Evolutionary conservation across 345 rosid genomes (phyloP), one percentile per base, ranked within the genome.

Genomic region (Rhizophora mangle): DNA sequence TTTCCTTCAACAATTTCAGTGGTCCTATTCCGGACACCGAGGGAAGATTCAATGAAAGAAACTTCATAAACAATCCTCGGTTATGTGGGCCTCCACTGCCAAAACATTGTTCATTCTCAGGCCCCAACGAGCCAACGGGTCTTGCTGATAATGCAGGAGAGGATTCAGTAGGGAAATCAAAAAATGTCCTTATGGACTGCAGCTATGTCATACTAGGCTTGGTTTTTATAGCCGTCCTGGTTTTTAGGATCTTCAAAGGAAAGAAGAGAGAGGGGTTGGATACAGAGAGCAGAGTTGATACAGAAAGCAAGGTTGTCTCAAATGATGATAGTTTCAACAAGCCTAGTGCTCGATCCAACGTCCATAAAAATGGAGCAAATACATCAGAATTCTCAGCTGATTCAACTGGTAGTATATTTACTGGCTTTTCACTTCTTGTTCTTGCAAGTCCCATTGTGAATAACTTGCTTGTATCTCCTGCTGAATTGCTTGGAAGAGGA

Each of bases 391-490:
- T 65, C 53, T 81, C 85, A 2, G 64, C 57, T 4, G 37, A 34
- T 57, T 60, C 84, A 3, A 62, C 58, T 3, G 82, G 76, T 24
- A 80, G 79, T n/a, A 30, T 62, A 13, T 1, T 59, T 30, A 67
- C 43, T 20, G 80, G 84, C 47, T 61, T 82, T 6, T 82, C 89
- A 7, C 74, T 85, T 10, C 72, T 83, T 4, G 72, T 88, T 18
- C 71, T 88, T n/a, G 77, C 90, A 2, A 86, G 83, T 72, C 84
- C 85, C 5, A 43, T 68, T 0, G 70, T 69, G 63, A 80, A 68
- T n/a, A 89, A 88, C 72, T 39, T 88, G 67, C 76, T 86, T 27
- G 72, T 63, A 47, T 89, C 93, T 55, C 89, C 90, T 2, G 93
- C 89, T 0, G 87, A 86, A 79, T 65, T 85, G 82, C 75, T 88